A percentile compares a stretch with the other conserved stretches of the same genome.
Evolutionary conservation across 1,284 basidiomycete species (phyloP).

Genomic region (Sanghuangporus sanghuang): DNA sequence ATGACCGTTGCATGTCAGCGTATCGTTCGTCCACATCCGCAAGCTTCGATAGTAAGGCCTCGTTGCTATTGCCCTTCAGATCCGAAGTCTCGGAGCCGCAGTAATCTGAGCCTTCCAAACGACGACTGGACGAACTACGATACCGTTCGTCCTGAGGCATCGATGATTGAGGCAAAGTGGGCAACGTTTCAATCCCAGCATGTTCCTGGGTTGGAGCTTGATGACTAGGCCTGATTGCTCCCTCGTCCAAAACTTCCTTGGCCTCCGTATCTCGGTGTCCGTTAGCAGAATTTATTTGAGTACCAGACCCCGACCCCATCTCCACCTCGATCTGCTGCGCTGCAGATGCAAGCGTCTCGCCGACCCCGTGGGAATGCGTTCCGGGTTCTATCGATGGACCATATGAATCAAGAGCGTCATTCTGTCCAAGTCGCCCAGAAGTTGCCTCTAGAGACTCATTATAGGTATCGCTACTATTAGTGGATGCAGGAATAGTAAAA

Average conservation of each 20-base stretch:
- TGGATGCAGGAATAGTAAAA: not conserved
- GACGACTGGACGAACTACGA: not conserved
- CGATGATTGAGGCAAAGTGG: not conserved
- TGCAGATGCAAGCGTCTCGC: too few relatives aligned
- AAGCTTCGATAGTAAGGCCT: constrained; percentile 42
- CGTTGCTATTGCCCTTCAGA: not conserved
- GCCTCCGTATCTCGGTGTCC: too few relatives aligned
- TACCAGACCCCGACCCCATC: too few relatives aligned
- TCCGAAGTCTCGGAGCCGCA: not conserved
- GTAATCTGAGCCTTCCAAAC: not conserved
- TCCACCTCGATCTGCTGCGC: too few relatives aligned
- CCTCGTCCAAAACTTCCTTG: too few relatives aligned
- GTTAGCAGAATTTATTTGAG: too few relatives aligned
- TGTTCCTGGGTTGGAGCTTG: not conserved
- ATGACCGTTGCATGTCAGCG: constrained; percentile 53
- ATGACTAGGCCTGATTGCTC: too few relatives aligned
- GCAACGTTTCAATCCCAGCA: not conserved
- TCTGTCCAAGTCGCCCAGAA: not conserved
- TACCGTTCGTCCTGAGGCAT: not conserved
- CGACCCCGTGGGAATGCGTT: too few relatives aligned
- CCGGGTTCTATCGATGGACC: too few relatives aligned
- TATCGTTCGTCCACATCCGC: constrained; percentile 47
- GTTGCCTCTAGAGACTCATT: not conserved
- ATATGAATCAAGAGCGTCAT: not conserved
- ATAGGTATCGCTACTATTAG: not conserved